Percentiles rank a stretch among this genome's conserved stretches.
phyloP scores from a whole-genome alignment of 768 basidiomycete species.

The Xanthoconium purpureum region DNA sequence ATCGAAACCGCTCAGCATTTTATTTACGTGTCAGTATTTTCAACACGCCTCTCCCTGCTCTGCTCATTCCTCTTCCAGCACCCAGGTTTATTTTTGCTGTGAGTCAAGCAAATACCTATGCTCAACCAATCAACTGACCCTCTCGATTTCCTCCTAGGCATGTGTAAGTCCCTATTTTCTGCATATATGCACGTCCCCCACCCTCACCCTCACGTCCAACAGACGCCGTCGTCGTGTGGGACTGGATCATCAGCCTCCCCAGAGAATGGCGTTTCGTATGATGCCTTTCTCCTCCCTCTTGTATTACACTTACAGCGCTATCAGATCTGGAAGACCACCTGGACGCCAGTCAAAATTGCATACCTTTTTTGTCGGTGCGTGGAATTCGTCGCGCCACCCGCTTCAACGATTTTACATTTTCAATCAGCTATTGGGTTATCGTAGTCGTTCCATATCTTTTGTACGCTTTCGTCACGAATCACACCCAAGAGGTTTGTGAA shows the following conservation, averaged over 20 bases:
- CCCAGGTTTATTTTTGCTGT: slow-evolving; percentile 86
- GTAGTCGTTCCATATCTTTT: slow-evolving; percentile 74
- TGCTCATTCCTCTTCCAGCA: slow-evolving; percentile 31
- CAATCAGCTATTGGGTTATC: slow-evolving; percentile 75
- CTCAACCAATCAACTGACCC: slow-evolving; percentile 28
- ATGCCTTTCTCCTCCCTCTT: slow-evolving; percentile 7
- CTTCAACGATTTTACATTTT: slow-evolving; percentile 2
- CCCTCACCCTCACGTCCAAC: slow-evolving; percentile 1
- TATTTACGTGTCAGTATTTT: slow-evolving; percentile 59
- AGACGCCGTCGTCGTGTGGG: slow-evolving; percentile 84
- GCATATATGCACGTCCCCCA: slow-evolving; percentile 18
- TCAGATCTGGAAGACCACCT: slow-evolving; percentile 78
- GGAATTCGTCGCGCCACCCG: slow-evolving; percentile 17
- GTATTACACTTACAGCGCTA: not conserved
- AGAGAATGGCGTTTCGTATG: slow-evolving; percentile 76
- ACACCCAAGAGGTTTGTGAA: slow-evolving; percentile 59
- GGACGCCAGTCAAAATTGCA: slow-evolving; percentile 81
- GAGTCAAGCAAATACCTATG: slow-evolving; percentile 35
- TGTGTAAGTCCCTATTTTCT: slow-evolving; percentile 50
- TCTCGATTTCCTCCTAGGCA: slow-evolving; percentile 45
- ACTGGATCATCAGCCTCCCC: slow-evolving; percentile 77
- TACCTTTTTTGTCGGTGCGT: slow-evolving; percentile 81
- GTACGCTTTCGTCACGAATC: slow-evolving; percentile 72
- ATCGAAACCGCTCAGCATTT: slow-evolving; percentile 65
- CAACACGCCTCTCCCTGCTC: not conserved